Evolutionary conservation across 768 basidiomycete species (phyloP), one percentile per base, ranked within the genome.

Genomic region (Dacryopinax spathularia): DNA sequence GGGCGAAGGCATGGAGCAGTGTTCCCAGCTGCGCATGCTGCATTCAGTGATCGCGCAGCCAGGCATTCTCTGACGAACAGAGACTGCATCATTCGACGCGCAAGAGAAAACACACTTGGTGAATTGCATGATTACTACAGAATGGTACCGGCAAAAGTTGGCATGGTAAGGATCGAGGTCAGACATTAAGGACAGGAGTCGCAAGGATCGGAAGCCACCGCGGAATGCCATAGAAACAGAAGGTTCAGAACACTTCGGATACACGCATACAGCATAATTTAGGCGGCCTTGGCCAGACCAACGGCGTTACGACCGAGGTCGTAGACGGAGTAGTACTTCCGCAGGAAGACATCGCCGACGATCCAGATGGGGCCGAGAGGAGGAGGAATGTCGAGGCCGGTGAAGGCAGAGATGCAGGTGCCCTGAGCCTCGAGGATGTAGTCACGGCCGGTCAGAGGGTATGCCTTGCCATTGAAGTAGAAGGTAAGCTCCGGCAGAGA

Each of bases 401-500:
- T 89, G 80, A 99, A 99, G 18, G 94, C 78, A 20, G 90, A 93
- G 66, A 99, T 89, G 74, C 96, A 99, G 16, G 91, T 90, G 27
- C 90, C 91, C 73, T 88, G 87, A 15, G 95, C 81, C 66, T 98
- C 80, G 60, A 99, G 81, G 69, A 97, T 79, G 75, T 99, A 98
- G 73, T 98, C 95, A 2, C 77, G 80, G 34, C 86, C 88, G 74
- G 85, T 83, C 70, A 99, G 76, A 1, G 85, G 76, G 77, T 89
- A 97, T 1, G 82, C 74, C 73, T 87, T 84, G 73, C 89, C 91
- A 65, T 79, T 81, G 68, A 99, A 93, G 75, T 77, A 81, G 80
- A 99, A 87, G 10, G 87, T 76, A 62, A 99, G 79, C 1, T 89
- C 85, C 10, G 96, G 96, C 36, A 99, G 83, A 29, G 71, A 72